Evolutionary conservation across 2,329 filamentous ascomycete species (phyloP), one percentile per base, ranked within the genome.

Genomic region (Cucurbitaria berberidis): DNA sequence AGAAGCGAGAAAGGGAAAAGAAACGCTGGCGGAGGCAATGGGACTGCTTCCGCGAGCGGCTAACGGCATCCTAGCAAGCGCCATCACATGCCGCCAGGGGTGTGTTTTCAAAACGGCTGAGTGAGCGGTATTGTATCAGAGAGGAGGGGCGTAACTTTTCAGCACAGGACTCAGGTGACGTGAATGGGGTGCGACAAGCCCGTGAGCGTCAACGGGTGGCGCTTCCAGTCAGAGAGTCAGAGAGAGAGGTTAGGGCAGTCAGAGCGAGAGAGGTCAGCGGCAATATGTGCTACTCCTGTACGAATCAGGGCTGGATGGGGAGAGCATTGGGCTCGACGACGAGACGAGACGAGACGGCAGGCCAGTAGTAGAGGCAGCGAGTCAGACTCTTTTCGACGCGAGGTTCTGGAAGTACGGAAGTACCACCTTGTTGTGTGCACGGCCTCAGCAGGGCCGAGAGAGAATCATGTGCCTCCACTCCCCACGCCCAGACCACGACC

Each of bases 371-470:
- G 45, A 39, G 53, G 51, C 30, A 47, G 54, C 66, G 68, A 72
- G 70, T 73, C 68, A 71, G 67, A 53, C 50, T 52, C 48, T 57
- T 26, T 62, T 60, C 52, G 53, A 58, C 59, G 63, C 60, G 60
- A 62, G n/a, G 59, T 72, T 72, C 71, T 73, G 68, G 71, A 74
- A 73, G 66, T 60, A 47, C 56, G 55, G 53, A 56, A 50, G 47
- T 29, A 51, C 54, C 58, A 57, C 46, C 55, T 60, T 63, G 62
- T 18, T 44, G 50, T 44, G 50, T 30, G 64, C 67, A 69, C 64
- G 55, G 59, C 50, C 59, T 49, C 45, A 43, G 45, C n/a, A n/a
- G n/a, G n/a, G n/a, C n/a, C n/a, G 45, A 43, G 51, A 55, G 48
- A 39, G 48, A 47, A 68, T 70, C 69, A 70, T 69, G 67, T 70